Evolutionary conservation across 2,329 filamentous ascomycete genomes (phyloP).

Genomic region (Cladosporium halotolerans): DNA sequence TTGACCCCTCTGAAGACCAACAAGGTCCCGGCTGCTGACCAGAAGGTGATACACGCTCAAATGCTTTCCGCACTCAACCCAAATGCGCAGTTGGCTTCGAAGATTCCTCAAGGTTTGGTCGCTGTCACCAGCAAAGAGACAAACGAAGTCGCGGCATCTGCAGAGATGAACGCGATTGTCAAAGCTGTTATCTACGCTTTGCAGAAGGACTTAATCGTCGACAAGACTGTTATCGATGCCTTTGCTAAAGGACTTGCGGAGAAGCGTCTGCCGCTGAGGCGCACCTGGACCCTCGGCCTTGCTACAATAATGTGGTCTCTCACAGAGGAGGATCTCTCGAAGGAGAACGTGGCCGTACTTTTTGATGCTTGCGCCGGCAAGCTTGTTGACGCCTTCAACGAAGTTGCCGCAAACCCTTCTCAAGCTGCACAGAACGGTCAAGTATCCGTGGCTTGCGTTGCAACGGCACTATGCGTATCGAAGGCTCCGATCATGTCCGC

Average conservation of each 20-base stretch:
- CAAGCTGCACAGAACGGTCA: constrained; percentile 75
- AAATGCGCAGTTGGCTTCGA: constrained; percentile 56
- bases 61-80: constrained; percentile 63
- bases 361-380: constrained; percentile 47
- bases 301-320: constrained; percentile 64
- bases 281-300: constrained; percentile 70
- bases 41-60: constrained; percentile 74
- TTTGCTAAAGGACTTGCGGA: constrained; percentile 78
- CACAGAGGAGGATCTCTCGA: constrained; percentile 42
- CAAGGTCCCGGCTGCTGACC: constrained; percentile 79
- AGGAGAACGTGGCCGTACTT: constrained; percentile 42
- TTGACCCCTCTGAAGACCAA: constrained; percentile 71
- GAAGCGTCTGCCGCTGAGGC: constrained; percentile 72
- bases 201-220: constrained; percentile 53
- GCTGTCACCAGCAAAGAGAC: constrained; percentile 73
- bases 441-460: constrained; percentile 71
- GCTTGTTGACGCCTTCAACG: constrained; percentile 66
- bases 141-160: constrained; percentile 73
- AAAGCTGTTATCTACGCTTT: constrained; percentile 60
- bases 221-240: constrained; percentile 61
- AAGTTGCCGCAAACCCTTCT: constrained; percentile 70
- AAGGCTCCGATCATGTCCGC: constrained; percentile 47
- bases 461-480: constrained; percentile 55
- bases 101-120: constrained; percentile 61
- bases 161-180: constrained; percentile 67